Base-by-base conservation (phyloP, 495 filamentous ascomycete species). In the Daldinia vernicosa region DNA sequence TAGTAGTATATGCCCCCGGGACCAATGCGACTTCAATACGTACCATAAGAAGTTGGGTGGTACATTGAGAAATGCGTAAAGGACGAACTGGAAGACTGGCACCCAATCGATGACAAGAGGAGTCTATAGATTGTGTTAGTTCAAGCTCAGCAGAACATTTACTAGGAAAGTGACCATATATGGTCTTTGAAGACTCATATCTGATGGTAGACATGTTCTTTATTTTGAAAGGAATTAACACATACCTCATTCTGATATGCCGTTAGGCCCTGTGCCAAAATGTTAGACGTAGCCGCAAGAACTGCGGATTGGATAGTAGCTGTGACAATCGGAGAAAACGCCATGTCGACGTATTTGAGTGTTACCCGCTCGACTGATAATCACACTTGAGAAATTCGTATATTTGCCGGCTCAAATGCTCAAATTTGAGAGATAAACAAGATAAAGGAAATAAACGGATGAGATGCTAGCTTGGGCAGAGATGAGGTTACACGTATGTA, bases 11-110 rank as follows among this genome's bases (percentile, higher is more conserved):
- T 45, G 26, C 24, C 24, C 22, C 19, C 19, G 15, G 33, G 61
- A 5, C 11, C 30, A 54, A 19, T 35, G 15, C 40, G 6, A 19
- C 24, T 26, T 60, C 35, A 22, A 8, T n/a, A 77, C 82, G 77
- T 92, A 93, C 94, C 94, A 99, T 72, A 91, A 80, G 79, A 93
- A 92, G 80, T 98, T 98, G 22, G 92, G 90, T 4, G 95, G 95
- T 15, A 90, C 89, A 74, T 86, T 91, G 56, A 98, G 69, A 28
- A 93, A 76, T 54, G 89, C 84, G 82, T 90, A 98, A 54, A 93
- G 75, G 62, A 91, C 76, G 79, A 97, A 98, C 77, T 94, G 92
- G 71, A 94, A 78, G 54, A 97, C 79, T 1, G 90, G 88, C 12
- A 83, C 75, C 63, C 78, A 81, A 80, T 93, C 86, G 64, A 96